These are phyloP conservation scores for Xerocomellus amylosporus DNA, from an alignment of 768 basidiomycete genomes.

Conservation along the genomic window DNA sequence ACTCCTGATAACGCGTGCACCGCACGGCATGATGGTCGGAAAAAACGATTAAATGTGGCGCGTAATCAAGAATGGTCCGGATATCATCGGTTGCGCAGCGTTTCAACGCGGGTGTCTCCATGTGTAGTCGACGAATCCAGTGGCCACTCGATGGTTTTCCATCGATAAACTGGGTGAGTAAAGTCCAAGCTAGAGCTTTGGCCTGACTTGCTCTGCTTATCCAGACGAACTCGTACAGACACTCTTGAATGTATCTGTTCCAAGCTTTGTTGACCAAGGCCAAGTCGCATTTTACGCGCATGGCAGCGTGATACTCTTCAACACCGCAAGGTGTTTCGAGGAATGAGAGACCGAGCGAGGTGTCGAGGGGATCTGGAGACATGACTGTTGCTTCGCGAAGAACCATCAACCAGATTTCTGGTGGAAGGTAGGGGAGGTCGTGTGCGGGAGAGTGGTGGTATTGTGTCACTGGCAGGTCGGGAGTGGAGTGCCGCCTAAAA, in stretches of 20 bases:
- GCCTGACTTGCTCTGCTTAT: slow-evolving; percentile 54
- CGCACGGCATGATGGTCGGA: slow-evolving; percentile 65
- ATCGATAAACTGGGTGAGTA: slow-evolving; percentile 43
- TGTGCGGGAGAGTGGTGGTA: slow-evolving; percentile 30
- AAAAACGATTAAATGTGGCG: slow-evolving; percentile 57
- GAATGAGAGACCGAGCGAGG: slow-evolving; percentile 55
- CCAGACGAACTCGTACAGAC: slow-evolving; percentile 71
- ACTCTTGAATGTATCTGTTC: slow-evolving; percentile 51
- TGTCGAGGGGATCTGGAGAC: slow-evolving; percentile 45
- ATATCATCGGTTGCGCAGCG: slow-evolving; percentile 65
- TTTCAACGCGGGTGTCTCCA: slow-evolving; percentile 63
- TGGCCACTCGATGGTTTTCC: slow-evolving; percentile 39
- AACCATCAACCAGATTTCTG: slow-evolving; percentile 66
- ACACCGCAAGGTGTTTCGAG: slow-evolving; percentile 46
- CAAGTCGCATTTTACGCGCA: slow-evolving; percentile 49
- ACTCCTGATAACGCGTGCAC: slow-evolving; percentile 47
- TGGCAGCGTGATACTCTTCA: slow-evolving; percentile 43
- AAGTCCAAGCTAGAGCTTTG: slow-evolving; percentile 42
- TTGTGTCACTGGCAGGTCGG: slow-evolving; percentile 10
- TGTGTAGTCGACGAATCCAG: slow-evolving; percentile 62
- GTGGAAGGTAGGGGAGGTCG: slow-evolving; percentile 47
- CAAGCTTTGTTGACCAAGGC: slow-evolving; percentile 56
- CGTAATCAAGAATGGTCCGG: slow-evolving; percentile 64
- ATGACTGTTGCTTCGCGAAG: slow-evolving; percentile 54
- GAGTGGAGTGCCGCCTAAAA: slow-evolving; percentile 7